Evolutionary conservation across 176 grass and related monocot genomes (phyloP).

Genomic region (Rhipidocladum racemiflorum): DNA sequence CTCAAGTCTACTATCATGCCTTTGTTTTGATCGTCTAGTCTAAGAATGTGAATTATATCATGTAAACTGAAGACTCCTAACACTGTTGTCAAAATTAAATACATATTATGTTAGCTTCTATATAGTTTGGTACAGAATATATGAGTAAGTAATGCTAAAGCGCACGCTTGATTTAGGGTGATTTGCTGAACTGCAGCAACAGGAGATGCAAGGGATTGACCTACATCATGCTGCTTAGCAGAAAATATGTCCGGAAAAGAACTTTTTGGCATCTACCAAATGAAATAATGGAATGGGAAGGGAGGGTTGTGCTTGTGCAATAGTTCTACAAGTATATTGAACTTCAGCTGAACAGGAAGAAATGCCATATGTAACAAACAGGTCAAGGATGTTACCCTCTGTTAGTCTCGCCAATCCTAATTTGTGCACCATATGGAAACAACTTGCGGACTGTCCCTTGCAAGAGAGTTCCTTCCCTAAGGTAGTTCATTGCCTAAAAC

Average conservation of each 20-base stretch:
- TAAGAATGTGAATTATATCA: constrained; percentile 3
- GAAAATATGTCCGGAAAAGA: not conserved
- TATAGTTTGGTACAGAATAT: not conserved
- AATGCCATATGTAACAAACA: not conserved
- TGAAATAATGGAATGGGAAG: not conserved
- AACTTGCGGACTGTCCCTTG: constrained; percentile 73
- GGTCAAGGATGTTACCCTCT: constrained; percentile 53
- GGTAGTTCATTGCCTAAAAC: constrained; percentile 58
- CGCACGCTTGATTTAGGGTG: no score
- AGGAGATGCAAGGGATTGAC: no score
- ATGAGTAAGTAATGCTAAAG: not conserved
- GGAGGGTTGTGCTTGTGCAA: not conserved
- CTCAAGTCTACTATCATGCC: not conserved
- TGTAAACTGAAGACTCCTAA: not conserved
- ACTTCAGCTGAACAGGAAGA: constrained; percentile 23
- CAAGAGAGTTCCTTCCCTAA: constrained; percentile 73
- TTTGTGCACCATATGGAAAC: constrained; percentile 80
- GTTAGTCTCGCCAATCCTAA: constrained; percentile 71
- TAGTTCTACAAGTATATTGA: not conserved
- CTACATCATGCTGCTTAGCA: no score
- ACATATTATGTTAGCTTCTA: not conserved
- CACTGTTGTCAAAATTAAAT: constrained; percentile 1
- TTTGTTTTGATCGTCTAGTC: not conserved
- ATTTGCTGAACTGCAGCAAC: no score
- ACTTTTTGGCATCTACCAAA: constrained; percentile 7